phyloP scores from a whole-genome alignment of 768 basidiomycete species.

The Pleurotus tuber-regium region DNA sequence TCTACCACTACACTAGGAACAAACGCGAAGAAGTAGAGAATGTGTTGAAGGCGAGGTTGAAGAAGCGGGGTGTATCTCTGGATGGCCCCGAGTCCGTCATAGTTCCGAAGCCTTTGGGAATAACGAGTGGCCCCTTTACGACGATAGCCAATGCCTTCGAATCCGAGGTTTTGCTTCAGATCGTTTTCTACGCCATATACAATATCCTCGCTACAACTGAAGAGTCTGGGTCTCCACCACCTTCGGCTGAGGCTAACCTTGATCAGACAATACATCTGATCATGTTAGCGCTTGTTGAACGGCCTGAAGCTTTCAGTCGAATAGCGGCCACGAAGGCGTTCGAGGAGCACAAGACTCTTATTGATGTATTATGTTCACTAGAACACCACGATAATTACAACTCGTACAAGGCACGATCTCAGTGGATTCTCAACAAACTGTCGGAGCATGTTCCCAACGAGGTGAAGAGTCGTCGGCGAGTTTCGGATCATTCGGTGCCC shows the following conservation, averaged over 20 bases:
- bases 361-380: constrained; percentile 72
- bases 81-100: constrained; percentile 59
- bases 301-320: constrained; percentile 57
- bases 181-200: constrained; percentile 80
- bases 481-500: constrained; percentile 34
- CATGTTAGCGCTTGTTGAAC: constrained; percentile 82
- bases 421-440: constrained; percentile 73
- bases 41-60: constrained; percentile 62
- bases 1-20: constrained; percentile 93
- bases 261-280: constrained; percentile 86
- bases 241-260: constrained; percentile 85
- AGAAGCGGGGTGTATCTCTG: constrained; percentile 54
- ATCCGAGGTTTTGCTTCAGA: constrained; percentile 69
- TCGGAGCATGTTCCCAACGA: constrained; percentile 53
- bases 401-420: constrained; percentile 64
- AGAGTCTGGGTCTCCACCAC: constrained; percentile 54
- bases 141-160: constrained; percentile 63
- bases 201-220: constrained; percentile 72
- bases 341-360: constrained; percentile 56
- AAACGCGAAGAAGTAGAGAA: constrained; percentile 89
- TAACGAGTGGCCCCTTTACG: constrained; percentile 68
- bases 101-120: constrained; percentile 67
- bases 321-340: constrained; percentile 55
- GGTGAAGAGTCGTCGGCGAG: constrained; percentile 47
- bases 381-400: constrained; percentile 79